These are phyloP conservation scores for Didymellaceae sp. DNA, from an alignment of 2,329 filamentous ascomycete genomes.

Conservation along the genomic window DNA sequence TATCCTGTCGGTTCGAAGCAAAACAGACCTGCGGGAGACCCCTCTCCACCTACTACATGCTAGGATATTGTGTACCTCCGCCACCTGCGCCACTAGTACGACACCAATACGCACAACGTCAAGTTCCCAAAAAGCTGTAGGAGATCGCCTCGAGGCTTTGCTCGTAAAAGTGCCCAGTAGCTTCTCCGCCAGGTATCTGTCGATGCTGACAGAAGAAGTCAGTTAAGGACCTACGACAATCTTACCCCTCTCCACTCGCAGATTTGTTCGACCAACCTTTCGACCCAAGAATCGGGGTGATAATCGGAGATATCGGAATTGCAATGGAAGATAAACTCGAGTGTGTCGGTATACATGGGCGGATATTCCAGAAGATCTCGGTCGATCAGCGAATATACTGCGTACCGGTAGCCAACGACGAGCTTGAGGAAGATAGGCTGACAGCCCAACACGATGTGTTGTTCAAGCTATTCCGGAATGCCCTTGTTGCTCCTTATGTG, in stretches of 20 bases:
- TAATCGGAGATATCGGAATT: slow-evolving; percentile 5
- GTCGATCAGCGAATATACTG: slow-evolving; percentile 49
- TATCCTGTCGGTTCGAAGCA: not conserved
- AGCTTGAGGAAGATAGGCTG: slow-evolving; percentile 49
- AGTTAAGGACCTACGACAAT: too few relatives aligned
- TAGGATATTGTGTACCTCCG: not conserved
- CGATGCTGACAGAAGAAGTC: too few relatives aligned
- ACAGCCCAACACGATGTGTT: slow-evolving; percentile 45
- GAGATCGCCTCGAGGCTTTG: too few relatives aligned
- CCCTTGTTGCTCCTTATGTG: slow-evolving; percentile 40
- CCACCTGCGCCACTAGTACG: not conserved
- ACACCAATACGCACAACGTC: too few relatives aligned
- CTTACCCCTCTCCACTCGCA: too few relatives aligned
- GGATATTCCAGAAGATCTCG: slow-evolving; percentile 48
- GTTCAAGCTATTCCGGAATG: slow-evolving; percentile 37
- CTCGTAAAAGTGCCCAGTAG: too few relatives aligned
- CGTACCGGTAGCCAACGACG: slow-evolving; percentile 44
- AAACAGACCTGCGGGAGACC: not conserved
- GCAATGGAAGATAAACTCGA: slow-evolving; percentile 24
- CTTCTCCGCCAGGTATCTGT: too few relatives aligned
- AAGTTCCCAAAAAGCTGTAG: too few relatives aligned
- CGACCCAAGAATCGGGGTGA: too few relatives aligned
- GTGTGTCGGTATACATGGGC: slow-evolving; percentile 45
- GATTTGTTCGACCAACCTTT: too few relatives aligned
- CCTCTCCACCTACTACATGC: not conserved